Conservation (phyloP, 1,139 yeast genomes). For the Suhomyces bokatorum region DNA sequence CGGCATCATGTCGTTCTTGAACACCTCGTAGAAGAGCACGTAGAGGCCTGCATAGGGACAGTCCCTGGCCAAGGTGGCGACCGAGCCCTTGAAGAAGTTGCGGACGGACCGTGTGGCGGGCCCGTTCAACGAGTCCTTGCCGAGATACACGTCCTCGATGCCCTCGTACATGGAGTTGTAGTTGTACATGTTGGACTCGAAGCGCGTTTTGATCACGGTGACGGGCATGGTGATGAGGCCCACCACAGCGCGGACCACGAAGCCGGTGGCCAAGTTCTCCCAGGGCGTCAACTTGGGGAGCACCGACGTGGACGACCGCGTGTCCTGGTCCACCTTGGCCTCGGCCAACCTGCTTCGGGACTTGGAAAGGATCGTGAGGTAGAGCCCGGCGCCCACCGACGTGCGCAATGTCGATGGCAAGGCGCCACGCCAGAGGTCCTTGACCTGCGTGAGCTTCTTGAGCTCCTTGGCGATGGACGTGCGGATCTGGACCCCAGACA, state of each 20-base stretch:
- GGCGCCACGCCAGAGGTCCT: constrained; percentile 89
- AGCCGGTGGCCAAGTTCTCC: constrained; percentile 78
- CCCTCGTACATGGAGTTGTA: constrained; percentile 71
- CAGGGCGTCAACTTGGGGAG: constrained; percentile 71
- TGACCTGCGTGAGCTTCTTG: constrained; percentile 44
- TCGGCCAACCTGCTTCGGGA: constrained; percentile 56
- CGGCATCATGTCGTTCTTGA: constrained; percentile 48
- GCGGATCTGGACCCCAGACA: constrained; percentile 40
- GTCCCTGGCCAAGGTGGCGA: constrained; percentile 86
- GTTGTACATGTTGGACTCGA: constrained; percentile 73
- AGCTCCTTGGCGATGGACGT: constrained; percentile 44
- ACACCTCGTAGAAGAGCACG: constrained; percentile 77
- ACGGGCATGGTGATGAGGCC: constrained; percentile 96
- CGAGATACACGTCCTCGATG: constrained; percentile 52
- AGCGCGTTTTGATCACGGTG: constrained; percentile 90
- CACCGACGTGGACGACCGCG: constrained; percentile 26
- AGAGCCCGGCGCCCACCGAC: constrained; percentile 86
- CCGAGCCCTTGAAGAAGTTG: constrained; percentile 84
- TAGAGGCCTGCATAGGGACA: constrained; percentile 97
- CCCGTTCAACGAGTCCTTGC: constrained; percentile 11
- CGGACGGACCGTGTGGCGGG: constrained; percentile 26
- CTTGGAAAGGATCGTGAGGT: constrained; percentile 68
- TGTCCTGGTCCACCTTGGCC: constrained; percentile 18
- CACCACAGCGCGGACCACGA: constrained; percentile 73
- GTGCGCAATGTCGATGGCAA: constrained; percentile 87